Evolutionary conservation across 2,329 filamentous ascomycete genomes (phyloP), one percentile per base, ranked within the genome.

Genomic region (Neoarthrinium moseri): DNA sequence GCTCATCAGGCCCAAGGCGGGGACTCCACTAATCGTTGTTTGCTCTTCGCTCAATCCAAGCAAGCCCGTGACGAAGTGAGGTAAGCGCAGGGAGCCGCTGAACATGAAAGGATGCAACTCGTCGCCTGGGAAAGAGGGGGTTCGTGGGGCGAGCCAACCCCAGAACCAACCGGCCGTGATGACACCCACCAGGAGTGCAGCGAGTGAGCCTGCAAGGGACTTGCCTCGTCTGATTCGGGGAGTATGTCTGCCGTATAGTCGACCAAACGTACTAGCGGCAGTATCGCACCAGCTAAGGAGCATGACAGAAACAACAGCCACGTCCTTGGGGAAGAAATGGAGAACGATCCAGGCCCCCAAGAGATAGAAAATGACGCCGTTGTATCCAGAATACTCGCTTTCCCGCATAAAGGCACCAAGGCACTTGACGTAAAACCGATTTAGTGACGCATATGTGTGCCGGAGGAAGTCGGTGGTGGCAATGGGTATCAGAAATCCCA

Each of bases 251-350:
- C 94, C 94, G 70, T 89, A 97, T 12, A 92, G 74, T 45, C 94
- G 82, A 43, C 94, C 94, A 61, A 99, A 91, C 0, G 94, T 99
- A 63, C 87, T 94, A 41, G 94, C 94, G 27, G 94, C 94, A 1
- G 94, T 97, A 66, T 99, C 94, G 69, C 94, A 99, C 94, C 94
- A 99, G 62, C 89, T 95, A 20, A 99, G 81, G 32, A 99, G 79
- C 58, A 99, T 74, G 34, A 97, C 87, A 50, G 87, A 85, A 74
- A 97, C 86, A 39, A 95, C 86, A 6, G 86, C 91, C 20, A 99
- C 80, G 59, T 99, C 94, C 71, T 97, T 99, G 52, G 91, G 90
- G 65, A 95, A 90, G 65, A 89, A 90, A 55, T 82, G 82, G 54
- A 97, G 80, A 13, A 92, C 90, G 24, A 84, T 77, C 83, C 91